A percentile compares a stretch with the other conserved stretches of the same genome.
phyloP scores from a whole-genome alignment of 2,329 filamentous ascomycete genomes.

The Amphichorda felina region DNA sequence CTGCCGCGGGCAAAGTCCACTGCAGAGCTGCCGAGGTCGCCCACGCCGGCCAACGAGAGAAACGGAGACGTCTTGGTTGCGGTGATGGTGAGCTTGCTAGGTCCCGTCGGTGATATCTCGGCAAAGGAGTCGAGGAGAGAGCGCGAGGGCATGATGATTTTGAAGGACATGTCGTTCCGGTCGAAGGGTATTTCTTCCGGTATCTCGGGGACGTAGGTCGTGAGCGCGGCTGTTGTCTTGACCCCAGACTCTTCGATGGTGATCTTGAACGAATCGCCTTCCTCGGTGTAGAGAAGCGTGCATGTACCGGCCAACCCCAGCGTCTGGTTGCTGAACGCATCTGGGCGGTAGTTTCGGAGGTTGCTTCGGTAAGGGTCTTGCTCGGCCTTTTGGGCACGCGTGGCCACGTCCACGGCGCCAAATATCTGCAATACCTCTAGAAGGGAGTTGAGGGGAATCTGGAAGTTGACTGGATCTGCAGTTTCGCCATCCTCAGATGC shows the following conservation, averaged over 20 bases:
- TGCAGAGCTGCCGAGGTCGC: conserved; percentile 47
- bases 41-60: conserved; percentile 57
- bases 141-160: conserved; percentile 82
- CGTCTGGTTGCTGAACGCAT: conserved; percentile 74
- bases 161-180: conserved; percentile 68
- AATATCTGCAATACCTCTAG: conserved; percentile 95
- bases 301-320: conserved; percentile 80
- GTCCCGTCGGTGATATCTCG: conserved; percentile 60
- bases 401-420: conserved; percentile 61
- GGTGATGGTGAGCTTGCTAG: conserved; percentile 57
- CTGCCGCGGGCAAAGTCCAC: conserved; percentile 55
- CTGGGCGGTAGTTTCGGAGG: conserved; percentile 48
- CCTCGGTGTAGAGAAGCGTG: conserved; percentile 62
- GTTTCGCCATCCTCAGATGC: conserved; percentile 22
- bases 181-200: conserved; percentile 82
- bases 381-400: conserved; percentile 44
- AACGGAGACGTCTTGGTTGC: conserved; percentile 54
- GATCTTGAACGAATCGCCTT: conserved; percentile 71
- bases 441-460: conserved; percentile 76
- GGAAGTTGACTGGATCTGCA: conserved; percentile 55
- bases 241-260: conserved; percentile 78
- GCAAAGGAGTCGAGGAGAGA: conserved; percentile 61
- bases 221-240: conserved; percentile 79
- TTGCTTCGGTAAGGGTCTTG: conserved; percentile 50
- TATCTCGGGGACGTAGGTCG: conserved; percentile 69